phyloP scores from a whole-genome alignment of 2,329 filamentous ascomycete species.

The Ophiostoma piceae region DNA sequence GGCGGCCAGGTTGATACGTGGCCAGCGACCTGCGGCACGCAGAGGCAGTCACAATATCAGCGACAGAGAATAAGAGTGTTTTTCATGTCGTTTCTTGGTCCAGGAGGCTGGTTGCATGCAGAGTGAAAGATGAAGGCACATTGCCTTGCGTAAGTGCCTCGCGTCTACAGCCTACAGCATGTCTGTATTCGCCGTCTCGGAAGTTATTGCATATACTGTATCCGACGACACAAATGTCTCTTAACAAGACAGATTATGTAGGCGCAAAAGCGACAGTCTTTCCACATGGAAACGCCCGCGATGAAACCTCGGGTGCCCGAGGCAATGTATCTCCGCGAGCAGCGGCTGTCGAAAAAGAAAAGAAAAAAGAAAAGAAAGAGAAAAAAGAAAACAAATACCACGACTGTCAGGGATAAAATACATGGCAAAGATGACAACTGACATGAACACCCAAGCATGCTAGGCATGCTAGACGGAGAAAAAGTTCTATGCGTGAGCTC shows the following conservation, averaged over 20 bases:
- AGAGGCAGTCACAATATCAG: not conserved
- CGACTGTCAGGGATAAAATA: not conserved
- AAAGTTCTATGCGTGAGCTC: not conserved
- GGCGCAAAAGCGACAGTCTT: not conserved
- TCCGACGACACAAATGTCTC: not conserved
- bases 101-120: not conserved
- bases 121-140: not conserved
- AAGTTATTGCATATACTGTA: not conserved
- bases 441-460: slow-evolving; percentile 2
- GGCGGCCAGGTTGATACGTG: slow-evolving; percentile 20
- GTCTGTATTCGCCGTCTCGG: not conserved
- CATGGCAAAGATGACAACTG: not conserved
- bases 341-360: not conserved
- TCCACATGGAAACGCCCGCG: not conserved
- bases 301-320: not conserved
- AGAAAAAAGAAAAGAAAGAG: not conserved
- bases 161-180: not conserved
- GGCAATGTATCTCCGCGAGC: not conserved
- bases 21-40: not conserved
- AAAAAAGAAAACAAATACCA: not conserved
- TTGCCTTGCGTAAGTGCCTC: not conserved
- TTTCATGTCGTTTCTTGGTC: not conserved
- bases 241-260: not conserved
- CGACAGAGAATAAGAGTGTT: not conserved
- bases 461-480: not conserved